A percentile compares a stretch with the other conserved stretches of the same genome.
Evolutionary conservation across 371 early-diverging fungal genomes (phyloP).

Genomic region (Mortierella sp.): DNA sequence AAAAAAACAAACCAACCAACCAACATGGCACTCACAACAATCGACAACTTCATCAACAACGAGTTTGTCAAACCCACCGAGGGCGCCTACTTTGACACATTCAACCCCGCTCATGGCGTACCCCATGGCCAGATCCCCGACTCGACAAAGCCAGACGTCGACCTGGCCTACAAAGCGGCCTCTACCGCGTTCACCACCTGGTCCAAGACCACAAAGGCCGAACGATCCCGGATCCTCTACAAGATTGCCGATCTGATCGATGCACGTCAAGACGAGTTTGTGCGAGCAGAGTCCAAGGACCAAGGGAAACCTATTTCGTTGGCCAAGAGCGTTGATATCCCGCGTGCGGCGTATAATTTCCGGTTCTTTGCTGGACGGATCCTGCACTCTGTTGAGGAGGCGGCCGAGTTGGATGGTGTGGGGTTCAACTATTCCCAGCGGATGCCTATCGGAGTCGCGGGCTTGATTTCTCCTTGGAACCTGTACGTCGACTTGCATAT

Average conservation of each 20-base stretch:
- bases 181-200: slow-evolving; percentile 73
- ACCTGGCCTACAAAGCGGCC: slow-evolving; percentile 77
- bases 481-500: slow-evolving; percentile 43
- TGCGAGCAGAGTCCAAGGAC: slow-evolving; percentile 67
- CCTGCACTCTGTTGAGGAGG: slow-evolving; percentile 55
- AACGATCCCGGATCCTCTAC: slow-evolving; percentile 65
- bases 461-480: slow-evolving; percentile 81
- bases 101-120: slow-evolving; percentile 72
- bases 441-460: slow-evolving; percentile 78
- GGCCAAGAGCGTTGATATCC: slow-evolving; percentile 75
- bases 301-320: slow-evolving; percentile 78
- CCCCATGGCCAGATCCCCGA: slow-evolving; percentile 69
- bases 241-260: slow-evolving; percentile 78
- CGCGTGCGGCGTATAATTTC: slow-evolving; percentile 76
- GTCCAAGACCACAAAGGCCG: slow-evolving; percentile 64
- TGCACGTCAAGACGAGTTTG: slow-evolving; percentile 62
- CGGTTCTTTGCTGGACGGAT: slow-evolving; percentile 77
- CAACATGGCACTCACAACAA: slow-evolving; percentile 20
- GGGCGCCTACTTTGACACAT: slow-evolving; percentile 67
- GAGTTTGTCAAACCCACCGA: slow-evolving; percentile 61
- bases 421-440: slow-evolving; percentile 64
- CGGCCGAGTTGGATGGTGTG: slow-evolving; percentile 38
- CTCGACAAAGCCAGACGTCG: slow-evolving; percentile 72
- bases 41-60: slow-evolving; percentile 76
- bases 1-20: background rate